Base-by-base conservation (phyloP, 208 protist genomes). In the Wallacemonas sp. region DNA sequence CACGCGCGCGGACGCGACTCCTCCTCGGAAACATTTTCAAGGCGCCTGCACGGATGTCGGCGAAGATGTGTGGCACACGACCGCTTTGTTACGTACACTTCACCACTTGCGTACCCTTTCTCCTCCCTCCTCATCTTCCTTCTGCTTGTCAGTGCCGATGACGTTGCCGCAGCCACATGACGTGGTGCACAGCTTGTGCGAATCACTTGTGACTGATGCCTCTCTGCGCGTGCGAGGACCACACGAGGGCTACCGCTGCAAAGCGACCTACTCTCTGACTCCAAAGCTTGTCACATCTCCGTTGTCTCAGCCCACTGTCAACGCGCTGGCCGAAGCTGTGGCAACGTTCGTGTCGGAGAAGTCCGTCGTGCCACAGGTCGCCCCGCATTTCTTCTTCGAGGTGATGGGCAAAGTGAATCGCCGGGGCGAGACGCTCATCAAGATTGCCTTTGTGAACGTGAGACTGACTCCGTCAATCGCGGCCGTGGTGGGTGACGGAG, bases 221-320 rank as follows among this genome's bases (percentile, higher is more conserved):
- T 43, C 56, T 2, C 23, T 79, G 17, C 74, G 67, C 0, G 78
- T 85, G 8, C 27, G 48, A 12, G 82, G 78, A 9, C 58, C 60
- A 3, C 44, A 57, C 12, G 44, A 49, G 2, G 60, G 54, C 8
- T 83, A 78, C 60, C 68, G 78, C 0, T 81, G 76, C 64, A 82
- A 85, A 48, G 74, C 67, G 1, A 88, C 82, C 9, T 85, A 83
- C 48, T 80, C 70, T 3, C 47, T 83, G 39, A 57, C 63, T 14
- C 76, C 82, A 5, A 5, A 23, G 12, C 60, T 85, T n/a, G 23
- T 39, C 9, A 57, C 57, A 4, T 76, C 78, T 1, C 57, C 56
- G n/a, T 70, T 78, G 5, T 64, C 54, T 29, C 72, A 41, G 47
- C n/a, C 3, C 0, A 23, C 12, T 1, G 68, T 83, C 21, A 85